phyloP scores from a whole-genome alignment of 1,284 basidiomycete species.

The Phlebopus sp. region DNA sequence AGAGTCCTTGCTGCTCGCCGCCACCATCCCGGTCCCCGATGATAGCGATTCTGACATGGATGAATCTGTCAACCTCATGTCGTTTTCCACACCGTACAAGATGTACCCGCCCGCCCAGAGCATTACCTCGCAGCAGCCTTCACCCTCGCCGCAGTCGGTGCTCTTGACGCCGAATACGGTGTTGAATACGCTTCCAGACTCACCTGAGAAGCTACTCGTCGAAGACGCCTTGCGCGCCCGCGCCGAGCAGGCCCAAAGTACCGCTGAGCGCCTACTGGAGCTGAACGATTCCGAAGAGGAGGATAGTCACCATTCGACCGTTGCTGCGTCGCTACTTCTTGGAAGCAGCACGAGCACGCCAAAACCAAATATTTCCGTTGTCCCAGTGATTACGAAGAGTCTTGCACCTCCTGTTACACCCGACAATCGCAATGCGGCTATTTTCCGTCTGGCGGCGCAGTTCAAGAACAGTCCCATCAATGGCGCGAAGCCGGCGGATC shows the following conservation, averaged over 20 bases:
- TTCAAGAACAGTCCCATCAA: slow-evolving; percentile 73
- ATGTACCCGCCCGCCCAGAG: slow-evolving; percentile 38
- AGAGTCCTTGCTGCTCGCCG: slow-evolving; percentile 67
- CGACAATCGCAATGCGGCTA: slow-evolving; percentile 49
- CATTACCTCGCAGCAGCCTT: slow-evolving; percentile 30
- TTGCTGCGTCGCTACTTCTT: slow-evolving; percentile 55
- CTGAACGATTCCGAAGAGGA: slow-evolving; percentile 75
- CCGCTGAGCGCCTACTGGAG: slow-evolving; percentile 78
- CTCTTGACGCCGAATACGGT: slow-evolving; percentile 46
- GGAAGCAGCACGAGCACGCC: slow-evolving; percentile 40
- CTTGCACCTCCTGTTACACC: slow-evolving; percentile 55
- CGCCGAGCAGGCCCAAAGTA: slow-evolving; percentile 86
- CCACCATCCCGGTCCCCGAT: slow-evolving; percentile 67
- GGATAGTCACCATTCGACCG: slow-evolving; percentile 44
- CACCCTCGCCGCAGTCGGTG: slow-evolving; percentile 54
- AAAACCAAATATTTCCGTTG: slow-evolving; percentile 30
- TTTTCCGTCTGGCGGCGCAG: slow-evolving; percentile 71
- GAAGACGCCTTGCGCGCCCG: slow-evolving; percentile 83
- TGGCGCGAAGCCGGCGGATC: slow-evolving; percentile 42
- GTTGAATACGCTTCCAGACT: slow-evolving; percentile 58
- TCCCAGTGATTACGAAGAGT: slow-evolving; percentile 26
- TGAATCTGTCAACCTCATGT: slow-evolving; percentile 58
- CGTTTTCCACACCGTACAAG: slow-evolving; percentile 69
- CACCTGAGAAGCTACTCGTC: slow-evolving; percentile 51
- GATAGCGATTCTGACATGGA: slow-evolving; percentile 66